Conservation (phyloP, 2,329 filamentous ascomycete genomes). For the Alternaria sp. region DNA sequence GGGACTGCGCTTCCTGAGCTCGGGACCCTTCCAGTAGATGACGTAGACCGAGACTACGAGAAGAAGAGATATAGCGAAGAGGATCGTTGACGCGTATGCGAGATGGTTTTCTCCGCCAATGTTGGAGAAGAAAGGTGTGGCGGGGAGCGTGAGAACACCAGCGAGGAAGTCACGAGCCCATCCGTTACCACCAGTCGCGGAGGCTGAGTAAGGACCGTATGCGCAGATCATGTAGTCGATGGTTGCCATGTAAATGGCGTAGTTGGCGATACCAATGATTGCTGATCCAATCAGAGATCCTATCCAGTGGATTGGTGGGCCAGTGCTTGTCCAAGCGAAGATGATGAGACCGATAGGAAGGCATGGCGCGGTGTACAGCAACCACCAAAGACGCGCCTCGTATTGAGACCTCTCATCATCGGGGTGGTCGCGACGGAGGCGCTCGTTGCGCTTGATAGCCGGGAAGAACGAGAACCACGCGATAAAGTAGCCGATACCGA, state of each 20-base stretch:
- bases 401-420: conserved; percentile 43
- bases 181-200: conserved; percentile 78
- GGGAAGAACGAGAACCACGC: conserved; percentile 68
- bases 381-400: conserved; percentile 67
- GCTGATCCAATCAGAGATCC: conserved; percentile 69
- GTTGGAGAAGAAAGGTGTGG: conserved; percentile 64
- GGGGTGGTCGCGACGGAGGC: conserved; percentile 36
- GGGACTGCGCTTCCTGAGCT: conserved; percentile 58
- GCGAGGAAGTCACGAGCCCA: conserved; percentile 78
- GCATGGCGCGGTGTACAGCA: conserved; percentile 67
- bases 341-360: conserved; percentile 73
- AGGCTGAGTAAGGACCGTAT: conserved; percentile 76
- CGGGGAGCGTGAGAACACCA: conserved; percentile 73
- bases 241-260: conserved; percentile 77
- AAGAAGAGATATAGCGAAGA: conserved; percentile 59
- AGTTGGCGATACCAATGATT: conserved; percentile 75
- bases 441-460: conserved; percentile 51
- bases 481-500: conserved; percentile 67
- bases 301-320: conserved; percentile 72
- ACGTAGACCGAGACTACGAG: conserved; percentile 53
- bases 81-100: conserved; percentile 63
- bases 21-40: conserved; percentile 62
- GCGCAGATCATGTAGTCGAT: conserved; percentile 82
- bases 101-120: conserved; percentile 51
- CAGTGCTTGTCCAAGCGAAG: conserved; percentile 73